Base-by-base conservation (phyloP, 2,329 filamentous ascomycete species). In the Didymella pomorum region DNA sequence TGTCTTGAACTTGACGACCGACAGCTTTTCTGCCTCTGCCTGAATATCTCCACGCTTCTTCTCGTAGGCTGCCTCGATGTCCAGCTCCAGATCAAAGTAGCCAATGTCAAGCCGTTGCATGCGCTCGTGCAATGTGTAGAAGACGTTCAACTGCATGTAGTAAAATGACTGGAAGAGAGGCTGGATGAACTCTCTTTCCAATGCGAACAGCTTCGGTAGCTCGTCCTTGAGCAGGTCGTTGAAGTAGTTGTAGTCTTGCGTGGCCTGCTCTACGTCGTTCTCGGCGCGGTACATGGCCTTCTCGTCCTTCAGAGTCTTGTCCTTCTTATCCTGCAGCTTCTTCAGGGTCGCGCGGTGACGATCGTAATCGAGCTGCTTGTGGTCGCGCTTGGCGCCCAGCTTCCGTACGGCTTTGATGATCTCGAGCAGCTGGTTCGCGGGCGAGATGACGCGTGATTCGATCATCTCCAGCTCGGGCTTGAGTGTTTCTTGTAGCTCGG, bases 71-170 rank as follows among this genome's bases (percentile, higher is more conserved):
- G 94, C 94, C 76, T 97, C 92, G 42, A 99, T 89, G 71, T 96
- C 93, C 29, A 91, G 84, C 1, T 90, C 91, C 50, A 99, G 85
- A 77, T 99, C 91, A 78, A 99, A 99, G 80, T 99, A 99, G 61
- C 93, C 93, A 74, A 99, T 99, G 73, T 98, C 93, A 76, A 96
- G 93, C 66, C 86, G 88, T 80, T 99, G 95, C 95, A 99, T 99
- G 79, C 89, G 92, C 79, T 98, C 94, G 77, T 99, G 95, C 52
- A 99, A 84, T 1, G 95, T 99, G 79, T 99, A 99, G 78, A 98
- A 99, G 65, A 99, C 92, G 78, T 99, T 99, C 65, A 99, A 86
- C 79, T 99, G 95, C 95, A 99, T 99, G 83, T 98, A 99, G 81
- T 99, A 99, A 81, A 99, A 99, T 10, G 92, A 96, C 77, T 98